phyloP scores from a whole-genome alignment of 495 filamentous ascomycete species.

The Penicillium paxilli region DNA sequence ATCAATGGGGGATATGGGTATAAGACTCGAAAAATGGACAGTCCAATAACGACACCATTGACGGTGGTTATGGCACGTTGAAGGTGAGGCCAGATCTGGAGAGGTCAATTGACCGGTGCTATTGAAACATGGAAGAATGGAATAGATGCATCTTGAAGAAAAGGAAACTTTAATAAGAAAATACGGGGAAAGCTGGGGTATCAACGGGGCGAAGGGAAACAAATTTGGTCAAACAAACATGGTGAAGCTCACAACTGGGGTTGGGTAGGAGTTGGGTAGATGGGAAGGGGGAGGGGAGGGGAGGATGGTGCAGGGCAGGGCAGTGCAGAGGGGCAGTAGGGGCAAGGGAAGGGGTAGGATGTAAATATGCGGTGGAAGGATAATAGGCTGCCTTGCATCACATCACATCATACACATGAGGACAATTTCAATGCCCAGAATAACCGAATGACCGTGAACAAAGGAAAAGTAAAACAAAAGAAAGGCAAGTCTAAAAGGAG shows the following conservation, averaged over 20 bases:
- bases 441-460: slow-evolving; percentile 3
- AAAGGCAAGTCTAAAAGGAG: slow-evolving; percentile 32
- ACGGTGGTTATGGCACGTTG: slow-evolving; percentile 21
- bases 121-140: slow-evolving; percentile 16
- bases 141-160: slow-evolving; percentile 18
- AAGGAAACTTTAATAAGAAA: slow-evolving; percentile 9
- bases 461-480: slow-evolving; percentile 29
- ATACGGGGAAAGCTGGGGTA: slow-evolving; percentile 41
- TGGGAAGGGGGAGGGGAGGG: background rate
- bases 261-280: slow-evolving; percentile 6
- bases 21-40: background rate
- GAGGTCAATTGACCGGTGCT: slow-evolving; percentile 8
- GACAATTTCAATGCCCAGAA: background rate
- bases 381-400: slow-evolving; percentile 9
- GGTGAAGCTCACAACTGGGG: slow-evolving; percentile 10
- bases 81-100: slow-evolving; percentile 1
- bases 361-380: background rate
- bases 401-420: slow-evolving; percentile 13
- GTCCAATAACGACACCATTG: background rate
- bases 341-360: background rate
- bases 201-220: slow-evolving; percentile 35
- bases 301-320: background rate
- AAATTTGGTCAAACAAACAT: slow-evolving; percentile 6
- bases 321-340: background rate
- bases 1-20: background rate